These are phyloP conservation scores for Fragaria ananassa DNA, from an alignment of 306 rosid genomes.

Conservation along the genomic window DNA sequence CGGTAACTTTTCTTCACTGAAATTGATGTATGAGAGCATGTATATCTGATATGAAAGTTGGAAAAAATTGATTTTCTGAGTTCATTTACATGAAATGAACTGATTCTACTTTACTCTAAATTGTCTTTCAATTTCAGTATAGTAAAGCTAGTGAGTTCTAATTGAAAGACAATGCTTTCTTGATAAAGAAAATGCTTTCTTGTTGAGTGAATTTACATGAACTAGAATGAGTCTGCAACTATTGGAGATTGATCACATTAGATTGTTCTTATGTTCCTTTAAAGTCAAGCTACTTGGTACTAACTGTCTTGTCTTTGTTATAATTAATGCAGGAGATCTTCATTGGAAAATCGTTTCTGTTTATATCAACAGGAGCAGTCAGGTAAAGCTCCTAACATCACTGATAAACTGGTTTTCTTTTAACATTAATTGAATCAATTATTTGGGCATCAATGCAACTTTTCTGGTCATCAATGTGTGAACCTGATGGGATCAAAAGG, in stretches of 20 bases:
- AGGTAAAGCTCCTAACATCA: constrained; percentile 41
- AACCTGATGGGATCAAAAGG: constrained; percentile 37
- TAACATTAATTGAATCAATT: constrained; percentile 25
- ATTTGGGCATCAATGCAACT: constrained; percentile 47
- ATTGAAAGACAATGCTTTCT: background rate
- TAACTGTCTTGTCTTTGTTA: background rate
- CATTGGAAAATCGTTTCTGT: constrained; percentile 96
- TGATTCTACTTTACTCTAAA: background rate
- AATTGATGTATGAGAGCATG: background rate
- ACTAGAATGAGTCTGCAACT: background rate
- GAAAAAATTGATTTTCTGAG: background rate
- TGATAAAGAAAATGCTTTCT: background rate
- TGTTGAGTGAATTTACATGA: background rate
- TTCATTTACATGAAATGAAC: background rate
- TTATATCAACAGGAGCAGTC: constrained; percentile 66
- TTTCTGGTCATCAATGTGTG: constrained; percentile 31
- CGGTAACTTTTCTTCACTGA: background rate
- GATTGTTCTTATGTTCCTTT: background rate
- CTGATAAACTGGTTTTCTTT: background rate
- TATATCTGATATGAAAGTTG: background rate
- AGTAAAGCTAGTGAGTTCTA: background rate
- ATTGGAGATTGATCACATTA: background rate
- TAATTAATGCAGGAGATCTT: constrained; percentile 72
- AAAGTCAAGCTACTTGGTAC: background rate
- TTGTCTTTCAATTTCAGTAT: background rate